Conservation (phyloP, 31 red algal genomes). For the Asparagopsis taxiformis region DNA sequence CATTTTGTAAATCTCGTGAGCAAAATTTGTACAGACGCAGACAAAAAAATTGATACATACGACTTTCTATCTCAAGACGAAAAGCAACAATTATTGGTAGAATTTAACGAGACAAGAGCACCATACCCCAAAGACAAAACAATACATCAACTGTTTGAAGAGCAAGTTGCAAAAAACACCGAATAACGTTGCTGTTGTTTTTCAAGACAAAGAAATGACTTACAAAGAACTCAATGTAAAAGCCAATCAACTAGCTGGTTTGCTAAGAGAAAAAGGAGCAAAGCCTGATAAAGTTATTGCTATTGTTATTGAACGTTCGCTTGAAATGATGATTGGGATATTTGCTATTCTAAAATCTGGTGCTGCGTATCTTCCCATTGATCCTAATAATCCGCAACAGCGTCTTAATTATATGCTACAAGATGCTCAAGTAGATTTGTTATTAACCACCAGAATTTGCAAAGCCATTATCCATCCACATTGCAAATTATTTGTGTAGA, state of each 20-base stretch:
- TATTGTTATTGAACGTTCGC: slow-evolving; percentile 1
- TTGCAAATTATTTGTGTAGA: too few relatives aligned
- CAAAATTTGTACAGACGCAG: too few relatives aligned
- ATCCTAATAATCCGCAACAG: slow-evolving; percentile 12
- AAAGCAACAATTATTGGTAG: background rate
- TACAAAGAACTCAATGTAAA: background rate
- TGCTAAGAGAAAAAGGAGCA: background rate
- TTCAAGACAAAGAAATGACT: background rate
- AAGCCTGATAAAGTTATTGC: background rate
- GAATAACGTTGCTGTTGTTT: background rate
- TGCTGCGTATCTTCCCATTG: slow-evolving; percentile 19
- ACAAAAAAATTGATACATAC: too few relatives aligned
- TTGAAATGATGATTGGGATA: slow-evolving; percentile 2
- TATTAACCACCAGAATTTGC: too few relatives aligned
- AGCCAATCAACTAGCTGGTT: background rate
- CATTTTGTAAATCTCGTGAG: too few relatives aligned
- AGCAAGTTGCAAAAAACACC: background rate
- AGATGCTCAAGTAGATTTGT: slow-evolving; percentile 1
- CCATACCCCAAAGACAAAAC: background rate
- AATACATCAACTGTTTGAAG: background rate
- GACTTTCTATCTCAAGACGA: background rate
- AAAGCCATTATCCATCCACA: too few relatives aligned
- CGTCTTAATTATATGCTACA: slow-evolving; percentile 2
- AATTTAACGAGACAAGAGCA: background rate
- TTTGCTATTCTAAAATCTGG: slow-evolving; percentile 16